Base-by-base conservation (phyloP, 805 yeast species). In the Hanseniaspora meyeri region DNA sequence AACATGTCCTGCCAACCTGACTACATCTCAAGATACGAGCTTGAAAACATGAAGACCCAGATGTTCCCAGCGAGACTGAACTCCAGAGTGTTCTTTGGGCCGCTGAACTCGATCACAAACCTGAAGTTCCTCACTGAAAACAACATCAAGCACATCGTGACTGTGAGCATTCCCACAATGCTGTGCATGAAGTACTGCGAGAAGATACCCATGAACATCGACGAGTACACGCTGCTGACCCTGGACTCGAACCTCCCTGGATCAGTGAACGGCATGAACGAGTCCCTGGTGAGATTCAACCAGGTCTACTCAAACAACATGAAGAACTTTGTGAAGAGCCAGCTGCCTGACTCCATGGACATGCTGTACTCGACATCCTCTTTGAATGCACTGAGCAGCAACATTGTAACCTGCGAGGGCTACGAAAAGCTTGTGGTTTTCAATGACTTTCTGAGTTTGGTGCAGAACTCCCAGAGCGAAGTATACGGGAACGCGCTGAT, bases 21-120 rank as follows among this genome's bases (percentile, higher is more conserved):
- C 20, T 53, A 53, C 29, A 34, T 53, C 31, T 47, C 59, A 43
- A 58, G 60, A 42, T 58, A 57, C 40, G 62, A 58, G 40, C 52
- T 61, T 36, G 63, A 60, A 27, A 57, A 56, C 42, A 57, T 58
- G 46, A 47, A 50, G 38, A 55, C 57, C 39, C 64, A 72, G n/a
- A 63, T 67, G 42, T 55, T 65, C 40, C 75, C 80, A 3, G 80
- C 76, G 62, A 68, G 66, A 58, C 58, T 77, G 17, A 64, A 72
- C 10, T 69, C 70, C 19, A 65, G 70, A 47, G 63, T 77, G 2
- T 76, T 73, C 68, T 66, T 77, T 34, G 81, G 82, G 1, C 78
- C 81, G 1, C 60, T 75, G 55, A 67, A 74, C 51, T 68, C 73
- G 0, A 63, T 75, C n/a, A 66, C 72, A 1, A 73, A 74, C 61